Base-by-base conservation (phyloP, 257 asterid genomes). In the Linderniella brevidens region DNA sequence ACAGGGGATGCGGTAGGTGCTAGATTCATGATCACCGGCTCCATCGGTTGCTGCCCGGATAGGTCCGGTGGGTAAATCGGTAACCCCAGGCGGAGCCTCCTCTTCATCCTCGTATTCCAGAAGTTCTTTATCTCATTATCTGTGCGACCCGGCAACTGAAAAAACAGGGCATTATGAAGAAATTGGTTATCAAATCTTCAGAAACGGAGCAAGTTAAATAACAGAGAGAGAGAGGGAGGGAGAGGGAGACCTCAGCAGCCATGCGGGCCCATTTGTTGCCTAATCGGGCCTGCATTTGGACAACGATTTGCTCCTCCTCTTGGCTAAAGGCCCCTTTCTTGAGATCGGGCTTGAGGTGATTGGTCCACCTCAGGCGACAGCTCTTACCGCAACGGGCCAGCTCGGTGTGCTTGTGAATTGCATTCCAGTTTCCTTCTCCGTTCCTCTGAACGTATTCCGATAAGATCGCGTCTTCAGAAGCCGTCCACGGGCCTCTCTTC, bases 31-130 rank as follows among this genome's bases (percentile, higher is more conserved):
- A 58, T 63, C 70, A n/a, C n/a, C n/a, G n/a, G n/a, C n/a, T n/a
- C n/a, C n/a, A n/a, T 25, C 4, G 32, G 32, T 25, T 3, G 32
- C 32, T 41, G 62, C 42, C 6, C 35, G 61, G 60, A 60, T 35
- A 55, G 14, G 58, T 62, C 77, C 4, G 77, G 62, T 16, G 86
- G 86, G 54, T 77, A 77, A 63, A 73, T 53, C 25, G 86, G 79
- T 58, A 70, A 46, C 42, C 82, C 86, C 7, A 68, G 68, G 15
- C 86, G 76, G 37, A 68, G 77, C 15, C 63, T 57, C 64, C 79
- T 68, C 60, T 77, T 77, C 58, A 58, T 66, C 54, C 86, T 62
- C 3, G 86, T 77, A 17, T 46, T 46, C 51, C 51, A 46, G 11
- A 46, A 46, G 51, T 46, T 46, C 51, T 46, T 46, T 16, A 46